These are phyloP conservation scores for Crithidia acanthocephali DNA, from an alignment of 208 protist species.

Conservation along the genomic window DNA sequence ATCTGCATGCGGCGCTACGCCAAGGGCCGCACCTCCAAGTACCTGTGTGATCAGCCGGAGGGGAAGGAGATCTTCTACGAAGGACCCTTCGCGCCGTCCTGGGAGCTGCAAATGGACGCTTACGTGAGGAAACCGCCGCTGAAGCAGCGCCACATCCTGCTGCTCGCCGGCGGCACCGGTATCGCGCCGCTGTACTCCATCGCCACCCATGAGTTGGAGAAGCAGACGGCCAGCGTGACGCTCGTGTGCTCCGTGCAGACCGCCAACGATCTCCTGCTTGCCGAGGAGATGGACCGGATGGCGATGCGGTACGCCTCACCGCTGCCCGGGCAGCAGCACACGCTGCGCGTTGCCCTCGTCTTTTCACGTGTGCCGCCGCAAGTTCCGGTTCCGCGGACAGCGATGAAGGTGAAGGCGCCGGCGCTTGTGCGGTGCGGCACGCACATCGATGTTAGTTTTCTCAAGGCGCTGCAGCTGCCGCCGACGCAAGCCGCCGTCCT, in stretches of 20 bases:
- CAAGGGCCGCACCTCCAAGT: slow-evolving; percentile 42
- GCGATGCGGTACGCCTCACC: slow-evolving; percentile 15
- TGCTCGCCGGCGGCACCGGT: slow-evolving; percentile 73
- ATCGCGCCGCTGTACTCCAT: slow-evolving; percentile 69
- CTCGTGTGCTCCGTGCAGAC: slow-evolving; percentile 54
- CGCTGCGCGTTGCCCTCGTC: slow-evolving; percentile 20
- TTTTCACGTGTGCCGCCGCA: slow-evolving; percentile 8
- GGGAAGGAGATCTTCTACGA: slow-evolving; percentile 59
- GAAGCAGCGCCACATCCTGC: slow-evolving; percentile 49
- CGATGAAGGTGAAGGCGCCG: slow-evolving; percentile 3
- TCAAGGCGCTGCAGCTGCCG: slow-evolving; percentile 8
- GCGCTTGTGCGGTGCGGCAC: slow-evolving; percentile 15
- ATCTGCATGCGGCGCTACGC: slow-evolving; percentile 62
- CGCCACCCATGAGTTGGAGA: slow-evolving; percentile 40
- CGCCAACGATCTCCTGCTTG: slow-evolving; percentile 44
- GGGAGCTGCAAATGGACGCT: slow-evolving; percentile 46
- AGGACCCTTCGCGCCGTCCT: slow-evolving; percentile 55
- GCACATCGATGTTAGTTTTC: slow-evolving; percentile 12
- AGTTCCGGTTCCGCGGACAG: slow-evolving; percentile 2
- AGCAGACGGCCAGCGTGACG: slow-evolving; percentile 49
- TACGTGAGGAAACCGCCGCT: slow-evolving; percentile 24
- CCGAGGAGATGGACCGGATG: slow-evolving; percentile 47
- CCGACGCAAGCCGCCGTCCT: slow-evolving; percentile 44
- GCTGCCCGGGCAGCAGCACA: slow-evolving; percentile 14
- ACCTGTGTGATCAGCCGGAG: slow-evolving; percentile 44